A percentile compares a stretch with the other conserved stretches of the same genome.
Evolutionary conservation across 2,329 filamentous ascomycete genomes (phyloP).

Genomic region (Aspergillus fumigatiaffinis): DNA sequence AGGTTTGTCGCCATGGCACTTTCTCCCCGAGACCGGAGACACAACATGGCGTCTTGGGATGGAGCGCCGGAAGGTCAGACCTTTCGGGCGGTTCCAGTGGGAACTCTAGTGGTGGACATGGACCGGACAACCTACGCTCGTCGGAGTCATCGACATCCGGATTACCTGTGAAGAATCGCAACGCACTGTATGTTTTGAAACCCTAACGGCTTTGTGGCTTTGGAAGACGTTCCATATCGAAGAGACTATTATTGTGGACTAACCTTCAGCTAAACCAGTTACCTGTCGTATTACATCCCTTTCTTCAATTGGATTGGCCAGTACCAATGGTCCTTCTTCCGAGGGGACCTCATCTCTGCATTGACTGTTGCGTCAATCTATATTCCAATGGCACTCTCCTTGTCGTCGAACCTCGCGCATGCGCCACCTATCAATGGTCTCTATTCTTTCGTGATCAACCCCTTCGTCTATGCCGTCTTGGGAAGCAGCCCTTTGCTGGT

Average conservation of each 20-base stretch:
- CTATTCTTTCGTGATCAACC: conserved; percentile 91
- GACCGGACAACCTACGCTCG: conserved; percentile 64
- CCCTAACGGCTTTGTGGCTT: neutral
- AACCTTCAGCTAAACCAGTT: conserved; percentile 50
- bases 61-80: conserved; percentile 31
- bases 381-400: conserved; percentile 92
- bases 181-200: conserved; percentile 60
- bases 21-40: conserved; percentile 66
- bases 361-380: conserved; percentile 99
- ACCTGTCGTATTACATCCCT: conserved; percentile 88
- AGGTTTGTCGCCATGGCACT: conserved; percentile 66
- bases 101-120: conserved; percentile 40
- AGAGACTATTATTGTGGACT: conserved; percentile 1
- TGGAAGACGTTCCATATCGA: neutral
- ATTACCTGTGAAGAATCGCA: conserved; percentile 69
- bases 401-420: conserved; percentile 87
- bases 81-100: conserved; percentile 20
- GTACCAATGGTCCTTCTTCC: conserved; percentile 76
- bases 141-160: conserved; percentile 67
- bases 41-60: conserved; percentile 34
- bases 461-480: conserved; percentile 82
- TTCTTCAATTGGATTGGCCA: conserved; percentile 86
- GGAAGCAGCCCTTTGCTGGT: conserved; percentile 92
- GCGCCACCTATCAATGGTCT: conserved; percentile 90
- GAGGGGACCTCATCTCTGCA: conserved; percentile 82